These are phyloP conservation scores for Cyclospora cayetanensis DNA, from an alignment of 169 alveolate species.

Conservation along the genomic window DNA sequence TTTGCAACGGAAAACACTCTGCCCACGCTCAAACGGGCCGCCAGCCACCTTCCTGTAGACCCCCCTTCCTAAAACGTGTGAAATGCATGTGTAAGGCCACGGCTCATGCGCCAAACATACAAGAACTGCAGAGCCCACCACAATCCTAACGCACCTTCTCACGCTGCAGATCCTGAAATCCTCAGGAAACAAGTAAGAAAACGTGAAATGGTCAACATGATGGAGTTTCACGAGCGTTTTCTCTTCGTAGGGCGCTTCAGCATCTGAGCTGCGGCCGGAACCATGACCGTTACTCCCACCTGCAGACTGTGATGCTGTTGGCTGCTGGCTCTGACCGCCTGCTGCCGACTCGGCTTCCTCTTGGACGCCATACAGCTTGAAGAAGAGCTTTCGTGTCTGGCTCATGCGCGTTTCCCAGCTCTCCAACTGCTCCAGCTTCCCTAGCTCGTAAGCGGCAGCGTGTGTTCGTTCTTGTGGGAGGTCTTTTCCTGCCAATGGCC, in stretches of 20 bases:
- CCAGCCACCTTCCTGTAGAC: too few species aligned
- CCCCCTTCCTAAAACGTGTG: too few species aligned
- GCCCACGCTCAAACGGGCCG: too few species aligned
- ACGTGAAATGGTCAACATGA: conserved; percentile 34
- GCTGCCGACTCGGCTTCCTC: neutral
- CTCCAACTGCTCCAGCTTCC: neutral
- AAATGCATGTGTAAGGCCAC: too few species aligned
- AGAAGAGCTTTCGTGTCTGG: conserved; percentile 29
- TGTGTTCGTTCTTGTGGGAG: too few species aligned
- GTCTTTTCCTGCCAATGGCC: too few species aligned
- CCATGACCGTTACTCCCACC: neutral
- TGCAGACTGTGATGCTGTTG: neutral
- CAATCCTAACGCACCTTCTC: conserved; percentile 31
- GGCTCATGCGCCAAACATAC: too few species aligned
- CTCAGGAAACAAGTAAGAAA: conserved; percentile 50
- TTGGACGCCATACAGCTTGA: conserved; percentile 57
- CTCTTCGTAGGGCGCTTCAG: conserved; percentile 43
- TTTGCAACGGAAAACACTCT: too few species aligned
- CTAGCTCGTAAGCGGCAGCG: too few species aligned
- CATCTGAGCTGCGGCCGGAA: conserved; percentile 22
- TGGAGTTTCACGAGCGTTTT: conserved; percentile 44
- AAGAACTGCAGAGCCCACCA: too few species aligned
- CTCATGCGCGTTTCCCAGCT: conserved; percentile 52
- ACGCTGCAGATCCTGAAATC: conserved; percentile 49
- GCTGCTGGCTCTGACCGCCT: neutral